These are phyloP conservation scores for Globisporangium abappressorium DNA, from an alignment of 352 stramenopile species.

Conservation along the genomic window DNA sequence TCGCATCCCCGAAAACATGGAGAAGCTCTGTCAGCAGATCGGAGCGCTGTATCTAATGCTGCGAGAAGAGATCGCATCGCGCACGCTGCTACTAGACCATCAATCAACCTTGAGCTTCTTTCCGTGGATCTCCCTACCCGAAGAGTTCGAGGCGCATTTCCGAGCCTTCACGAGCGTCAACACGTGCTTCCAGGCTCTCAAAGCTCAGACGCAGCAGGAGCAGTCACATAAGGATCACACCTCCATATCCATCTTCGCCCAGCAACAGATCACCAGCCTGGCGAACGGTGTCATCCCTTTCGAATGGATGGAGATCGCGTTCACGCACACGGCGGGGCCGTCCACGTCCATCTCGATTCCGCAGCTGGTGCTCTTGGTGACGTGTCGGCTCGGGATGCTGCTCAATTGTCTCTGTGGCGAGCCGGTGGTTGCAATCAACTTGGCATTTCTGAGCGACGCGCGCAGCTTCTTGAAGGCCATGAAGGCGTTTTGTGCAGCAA, in stretches of 20 bases:
- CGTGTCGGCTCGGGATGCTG: constrained; percentile 13
- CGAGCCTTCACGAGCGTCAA: constrained; percentile 6
- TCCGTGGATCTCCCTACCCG: constrained; percentile 8
- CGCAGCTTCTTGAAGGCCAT: constrained; percentile 15
- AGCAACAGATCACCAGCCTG: constrained; percentile 18
- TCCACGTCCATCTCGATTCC: constrained; percentile 13
- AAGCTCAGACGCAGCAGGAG: not conserved
- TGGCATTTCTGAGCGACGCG: constrained; percentile 16
- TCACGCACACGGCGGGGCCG: constrained; percentile 9
- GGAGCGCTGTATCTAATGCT: constrained; percentile 4
- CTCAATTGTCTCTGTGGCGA: constrained; percentile 1
- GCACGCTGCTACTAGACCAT: not conserved
- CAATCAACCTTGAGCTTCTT: constrained; percentile 2
- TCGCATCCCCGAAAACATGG: constrained; percentile 1
- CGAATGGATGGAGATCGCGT: constrained; percentile 18
- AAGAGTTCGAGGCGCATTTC: constrained; percentile 16
- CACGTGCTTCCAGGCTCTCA: constrained; percentile 8
- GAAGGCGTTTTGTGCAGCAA: constrained; percentile 6
- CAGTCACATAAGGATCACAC: not conserved
- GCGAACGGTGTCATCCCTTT: constrained; percentile 13
- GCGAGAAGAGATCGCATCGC: constrained; percentile 8
- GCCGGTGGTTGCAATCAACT: constrained; percentile 4
- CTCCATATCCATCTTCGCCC: constrained; percentile 3
- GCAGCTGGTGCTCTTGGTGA: constrained; percentile 15
- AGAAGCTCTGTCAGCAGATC: constrained; percentile 4